These are phyloP conservation scores for Coemansia sp. DNA, from an alignment of 192 early-diverging fungal species.

Conservation along the genomic window DNA sequence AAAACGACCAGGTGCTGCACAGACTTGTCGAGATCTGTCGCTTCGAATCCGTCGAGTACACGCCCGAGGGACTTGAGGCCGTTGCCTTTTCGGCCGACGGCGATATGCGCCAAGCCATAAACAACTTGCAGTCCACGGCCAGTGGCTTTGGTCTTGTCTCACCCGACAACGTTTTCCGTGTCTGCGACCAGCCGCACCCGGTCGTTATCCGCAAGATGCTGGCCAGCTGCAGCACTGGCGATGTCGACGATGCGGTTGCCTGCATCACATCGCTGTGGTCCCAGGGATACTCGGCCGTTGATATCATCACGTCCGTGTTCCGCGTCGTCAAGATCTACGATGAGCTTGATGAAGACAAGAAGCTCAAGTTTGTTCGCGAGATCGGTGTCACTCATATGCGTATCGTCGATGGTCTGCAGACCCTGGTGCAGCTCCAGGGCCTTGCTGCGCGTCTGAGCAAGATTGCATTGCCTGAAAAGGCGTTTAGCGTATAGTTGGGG, in stretches of 20 bases:
- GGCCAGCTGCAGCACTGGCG: slow-evolving; percentile 61
- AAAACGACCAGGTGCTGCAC: slow-evolving; percentile 74
- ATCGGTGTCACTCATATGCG: slow-evolving; percentile 93
- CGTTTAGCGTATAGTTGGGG: slow-evolving; percentile 10
- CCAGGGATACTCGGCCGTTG: slow-evolving; percentile 84
- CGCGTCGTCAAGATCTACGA: slow-evolving; percentile 79
- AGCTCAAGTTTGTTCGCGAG: slow-evolving; percentile 87
- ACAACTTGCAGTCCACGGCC: slow-evolving; percentile 90
- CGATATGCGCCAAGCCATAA: slow-evolving; percentile 98
- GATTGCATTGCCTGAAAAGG: slow-evolving; percentile 24
- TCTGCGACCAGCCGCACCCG: slow-evolving; percentile 97
- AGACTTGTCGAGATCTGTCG: slow-evolving; percentile 84
- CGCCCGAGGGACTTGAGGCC: slow-evolving; percentile 86
- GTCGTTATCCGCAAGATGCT: slow-evolving; percentile 76
- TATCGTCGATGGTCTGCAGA: slow-evolving; percentile 84
- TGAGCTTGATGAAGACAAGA: slow-evolving; percentile 76
- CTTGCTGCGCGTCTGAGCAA: slow-evolving; percentile 69
- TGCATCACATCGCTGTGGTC: slow-evolving; percentile 71
- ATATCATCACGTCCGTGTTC: slow-evolving; percentile 91
- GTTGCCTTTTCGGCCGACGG: slow-evolving; percentile 96
- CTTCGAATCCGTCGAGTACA: slow-evolving; percentile 81
- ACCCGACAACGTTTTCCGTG: slow-evolving; percentile 91
- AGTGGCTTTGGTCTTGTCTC: slow-evolving; percentile 85
- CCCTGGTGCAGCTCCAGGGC: slow-evolving; percentile 83
- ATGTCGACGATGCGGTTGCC: slow-evolving; percentile 72